Percentiles rank a stretch among this genome's conserved stretches.
Conservation (phyloP, 2,329 filamentous ascomycete species). For the Colletotrichum cuscutae region DNA sequence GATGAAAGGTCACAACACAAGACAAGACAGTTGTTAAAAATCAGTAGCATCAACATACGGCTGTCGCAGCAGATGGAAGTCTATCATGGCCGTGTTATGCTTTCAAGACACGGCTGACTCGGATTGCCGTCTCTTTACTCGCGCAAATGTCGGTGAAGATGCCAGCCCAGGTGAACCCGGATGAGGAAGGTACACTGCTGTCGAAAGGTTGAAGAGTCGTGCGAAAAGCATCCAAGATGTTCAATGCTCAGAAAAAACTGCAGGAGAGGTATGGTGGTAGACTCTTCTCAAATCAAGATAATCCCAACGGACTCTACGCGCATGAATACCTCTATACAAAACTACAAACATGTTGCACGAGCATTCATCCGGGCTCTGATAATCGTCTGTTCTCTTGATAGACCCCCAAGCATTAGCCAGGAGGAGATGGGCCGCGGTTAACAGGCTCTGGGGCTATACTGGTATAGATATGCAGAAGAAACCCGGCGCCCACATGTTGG, state of each 20-base stretch:
- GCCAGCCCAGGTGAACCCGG: not conserved
- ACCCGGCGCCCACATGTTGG: not conserved
- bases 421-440: not conserved
- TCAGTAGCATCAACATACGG: not conserved
- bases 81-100: not conserved
- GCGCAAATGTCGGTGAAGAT: conserved; percentile 27
- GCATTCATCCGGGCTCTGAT: not conserved
- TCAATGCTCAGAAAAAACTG: not conserved
- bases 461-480: not conserved
- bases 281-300: not conserved
- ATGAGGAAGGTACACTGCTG: not conserved
- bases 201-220: not conserved
- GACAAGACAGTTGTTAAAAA: not conserved
- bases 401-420: conserved; percentile 3
- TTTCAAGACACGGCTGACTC: conserved; percentile 23
- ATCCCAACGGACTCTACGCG: not conserved
- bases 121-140: conserved; percentile 3
- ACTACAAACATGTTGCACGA: conserved; percentile 1
- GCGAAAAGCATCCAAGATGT: not conserved
- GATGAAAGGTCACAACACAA: not conserved
- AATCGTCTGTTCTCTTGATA: not conserved
- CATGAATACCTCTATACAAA: not conserved
- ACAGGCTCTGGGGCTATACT: not conserved
- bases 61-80: not conserved
- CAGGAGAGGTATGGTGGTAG: not conserved